These are phyloP conservation scores for Pinus tabuliformis DNA, from an alignment of 75 land plant species.

Conservation along the genomic window DNA sequence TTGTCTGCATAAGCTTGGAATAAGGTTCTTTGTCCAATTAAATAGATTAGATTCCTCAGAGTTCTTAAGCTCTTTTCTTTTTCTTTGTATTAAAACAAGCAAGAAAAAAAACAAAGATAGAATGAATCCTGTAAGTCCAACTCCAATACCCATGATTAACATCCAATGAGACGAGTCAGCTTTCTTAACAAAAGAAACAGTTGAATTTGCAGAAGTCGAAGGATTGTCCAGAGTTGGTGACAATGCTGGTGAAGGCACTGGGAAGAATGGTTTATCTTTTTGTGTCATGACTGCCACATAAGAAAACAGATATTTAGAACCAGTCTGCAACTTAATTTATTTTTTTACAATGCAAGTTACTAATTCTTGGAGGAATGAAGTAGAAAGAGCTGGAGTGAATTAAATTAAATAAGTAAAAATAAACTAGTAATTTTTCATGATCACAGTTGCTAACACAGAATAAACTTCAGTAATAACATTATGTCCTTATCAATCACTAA, in stretches of 20 bases:
- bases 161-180: neutral
- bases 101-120: neutral
- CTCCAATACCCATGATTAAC: constrained; percentile 2
- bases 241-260: neutral
- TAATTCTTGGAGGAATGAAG: neutral
- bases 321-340: neutral
- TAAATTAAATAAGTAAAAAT: too few relatives aligned
- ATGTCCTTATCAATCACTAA: neutral
- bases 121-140: neutral
- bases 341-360: neutral
- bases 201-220: neutral
- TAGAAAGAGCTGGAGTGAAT: neutral
- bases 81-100: constrained; percentile 1
- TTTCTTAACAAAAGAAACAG: neutral
- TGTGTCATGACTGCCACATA: neutral
- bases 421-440: too few relatives aligned
- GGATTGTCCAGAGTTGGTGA: neutral
- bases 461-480: too few relatives aligned
- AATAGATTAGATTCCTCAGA: neutral
- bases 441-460: too few relatives aligned
- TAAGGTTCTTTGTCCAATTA: neutral
- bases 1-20: neutral
- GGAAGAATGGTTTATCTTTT: constrained; percentile 6
- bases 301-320: neutral
- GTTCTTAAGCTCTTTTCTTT: neutral